Evolutionary conservation across 2,329 filamentous ascomycete species (phyloP).

Genomic region (Venturia nashicola): DNA sequence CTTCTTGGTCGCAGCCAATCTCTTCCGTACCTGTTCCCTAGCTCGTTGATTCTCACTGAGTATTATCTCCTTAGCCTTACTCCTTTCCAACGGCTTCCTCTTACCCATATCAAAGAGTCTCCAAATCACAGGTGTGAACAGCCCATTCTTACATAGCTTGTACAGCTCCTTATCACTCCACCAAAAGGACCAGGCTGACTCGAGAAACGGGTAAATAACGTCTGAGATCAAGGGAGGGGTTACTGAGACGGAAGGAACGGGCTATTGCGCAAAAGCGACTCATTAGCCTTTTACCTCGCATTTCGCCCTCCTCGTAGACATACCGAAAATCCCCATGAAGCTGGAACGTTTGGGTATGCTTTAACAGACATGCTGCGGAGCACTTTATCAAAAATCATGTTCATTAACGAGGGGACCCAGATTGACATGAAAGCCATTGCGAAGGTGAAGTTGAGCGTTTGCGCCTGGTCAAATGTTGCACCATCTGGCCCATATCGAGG

Average conservation of each 20-base stretch:
- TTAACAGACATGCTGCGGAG: conserved; percentile 4
- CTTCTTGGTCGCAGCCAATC: conserved; percentile 1
- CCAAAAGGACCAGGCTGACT: conserved; percentile 24
- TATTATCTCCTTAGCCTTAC: conserved; percentile 18
- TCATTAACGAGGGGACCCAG: not conserved
- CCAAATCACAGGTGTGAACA: conserved; percentile 22
- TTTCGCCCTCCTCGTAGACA: not conserved
- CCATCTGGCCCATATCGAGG: conserved; percentile 5
- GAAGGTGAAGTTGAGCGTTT: conserved; percentile 6
- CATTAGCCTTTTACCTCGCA: not conserved
- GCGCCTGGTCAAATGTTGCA: conserved; percentile 3
- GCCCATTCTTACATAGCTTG: conserved; percentile 20
- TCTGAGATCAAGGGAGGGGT: conserved; percentile 20
- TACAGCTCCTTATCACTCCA: conserved; percentile 21
- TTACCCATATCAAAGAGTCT: conserved; percentile 24
- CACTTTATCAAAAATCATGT: not conserved
- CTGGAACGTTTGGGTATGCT: conserved; percentile 11
- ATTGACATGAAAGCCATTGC: conserved; percentile 10
- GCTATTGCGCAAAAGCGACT: not conserved
- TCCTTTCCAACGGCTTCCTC: conserved; percentile 18
- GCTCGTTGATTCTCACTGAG: conserved; percentile 2
- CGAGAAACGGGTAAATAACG: conserved; percentile 18
- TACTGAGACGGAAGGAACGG: conserved; percentile 17
- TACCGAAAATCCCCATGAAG: conserved; percentile 16
- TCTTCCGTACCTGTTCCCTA: not conserved